These are phyloP conservation scores for Pyrrhoderma lamaoense DNA, from an alignment of 1,284 basidiomycete species.

Conservation along the genomic window DNA sequence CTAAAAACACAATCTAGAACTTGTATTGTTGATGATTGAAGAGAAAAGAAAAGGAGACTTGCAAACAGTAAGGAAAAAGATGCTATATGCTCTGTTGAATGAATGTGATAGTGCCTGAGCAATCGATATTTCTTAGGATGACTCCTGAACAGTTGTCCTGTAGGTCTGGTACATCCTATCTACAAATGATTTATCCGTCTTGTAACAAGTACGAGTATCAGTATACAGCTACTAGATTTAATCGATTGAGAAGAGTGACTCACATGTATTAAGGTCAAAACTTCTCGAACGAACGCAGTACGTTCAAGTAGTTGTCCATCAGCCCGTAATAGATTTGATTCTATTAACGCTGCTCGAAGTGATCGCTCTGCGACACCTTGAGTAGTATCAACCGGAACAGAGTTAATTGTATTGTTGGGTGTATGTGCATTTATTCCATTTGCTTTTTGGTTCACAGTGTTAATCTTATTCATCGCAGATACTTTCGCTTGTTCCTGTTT, in stretches of 20 bases:
- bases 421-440: neutral
- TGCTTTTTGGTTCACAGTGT: too few species aligned
- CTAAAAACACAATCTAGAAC: too few species aligned
- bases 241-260: conserved; percentile 22
- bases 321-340: conserved; percentile 1
- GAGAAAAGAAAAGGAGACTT: too few species aligned
- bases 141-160: neutral
- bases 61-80: too few species aligned
- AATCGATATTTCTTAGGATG: too few species aligned
- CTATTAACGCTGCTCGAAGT: neutral
- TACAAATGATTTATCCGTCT: conserved; percentile 11
- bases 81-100: too few species aligned
- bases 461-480: neutral
- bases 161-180: conserved; percentile 10
- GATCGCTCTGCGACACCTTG: conserved; percentile 4
- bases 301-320: conserved; percentile 31
- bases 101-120: too few species aligned
- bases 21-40: too few species aligned
- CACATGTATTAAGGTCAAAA: conserved; percentile 65
- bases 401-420: neutral
- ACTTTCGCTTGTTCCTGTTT: neutral
- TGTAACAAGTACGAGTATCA: neutral
- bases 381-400: neutral
- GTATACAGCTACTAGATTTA: neutral
- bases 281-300: conserved; percentile 60